Conservation (phyloP, 108 stramenopile genomes). For the Fragilariopsis cylindrus region DNA sequence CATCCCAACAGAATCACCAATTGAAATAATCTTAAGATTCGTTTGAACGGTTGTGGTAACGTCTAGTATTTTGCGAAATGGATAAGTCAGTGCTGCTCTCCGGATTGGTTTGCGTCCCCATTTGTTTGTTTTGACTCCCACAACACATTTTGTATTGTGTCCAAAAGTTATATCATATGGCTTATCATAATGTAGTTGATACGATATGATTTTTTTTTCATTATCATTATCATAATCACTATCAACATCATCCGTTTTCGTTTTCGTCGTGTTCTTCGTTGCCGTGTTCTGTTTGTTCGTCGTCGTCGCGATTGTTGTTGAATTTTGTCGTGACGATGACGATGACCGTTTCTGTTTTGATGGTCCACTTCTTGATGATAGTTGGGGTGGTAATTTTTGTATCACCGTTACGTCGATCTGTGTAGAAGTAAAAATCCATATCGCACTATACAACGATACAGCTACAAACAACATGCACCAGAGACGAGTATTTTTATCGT, state of each 20-base stretch:
- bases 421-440: neutral
- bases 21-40: constrained; percentile 13
- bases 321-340: neutral
- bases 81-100: neutral
- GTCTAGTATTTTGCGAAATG: neutral
- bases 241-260: neutral
- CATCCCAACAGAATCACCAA: constrained; percentile 15
- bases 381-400: neutral
- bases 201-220: neutral
- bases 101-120: neutral
- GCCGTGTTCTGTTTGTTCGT: neutral
- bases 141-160: neutral
- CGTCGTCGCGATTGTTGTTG: neutral
- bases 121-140: constrained; percentile 1
- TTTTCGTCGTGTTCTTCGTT: neutral
- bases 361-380: neutral
- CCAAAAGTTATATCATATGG: constrained; percentile 7
- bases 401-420: neutral
- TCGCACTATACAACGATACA: neutral
- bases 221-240: neutral
- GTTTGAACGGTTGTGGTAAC: neutral
- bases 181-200: neutral
- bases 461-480: neutral
- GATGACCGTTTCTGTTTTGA: neutral
- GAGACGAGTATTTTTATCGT: neutral